Evolutionary conservation across 1,284 basidiomycete genomes (phyloP), one percentile per base, ranked within the genome.

Genomic region (Gymnopus androsaceus): DNA sequence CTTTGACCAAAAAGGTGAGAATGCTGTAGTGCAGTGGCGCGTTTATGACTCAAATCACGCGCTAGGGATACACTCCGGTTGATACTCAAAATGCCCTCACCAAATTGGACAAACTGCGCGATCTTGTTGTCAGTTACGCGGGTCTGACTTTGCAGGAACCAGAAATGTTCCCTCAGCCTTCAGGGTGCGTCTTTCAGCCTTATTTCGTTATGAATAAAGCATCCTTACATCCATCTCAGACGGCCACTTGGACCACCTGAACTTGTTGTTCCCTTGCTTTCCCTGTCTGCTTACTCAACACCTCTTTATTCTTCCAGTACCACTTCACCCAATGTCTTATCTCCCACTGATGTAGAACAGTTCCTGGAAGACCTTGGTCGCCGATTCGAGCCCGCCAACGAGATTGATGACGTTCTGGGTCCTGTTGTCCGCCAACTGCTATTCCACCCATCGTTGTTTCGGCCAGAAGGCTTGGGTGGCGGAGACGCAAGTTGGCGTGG

Each of bases 91-190:
- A 75, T 60, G 92, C 91, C 36, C 72, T 83, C 5, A 71, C 69
- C 27, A 72, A 84, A 2, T 77, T 94, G 9, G 88, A 93, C 44
- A 91, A 88, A 65, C 70, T 92, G 27, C 86, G 88, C 38, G 82
- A 88, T 51, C 78, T 98, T 15, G 72, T 99, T 54, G 84, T 98
- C 59, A 94, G 92, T 52, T 99, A 99, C 71, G 83, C 88, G 12
- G 95, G 95, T 7, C 80, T 98, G 56, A 90, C 86, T 14, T 75
- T 99, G 8, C 93, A 96, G 71, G 94, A 95, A 59, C 92, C 95
- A 0, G 86, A 85, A 42, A 95, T 98, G 90, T 98, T 99, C 63
- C 91, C 94, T 46, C 92, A 95, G 66, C 93, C 95, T 0, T 62
- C 72, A 57, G 82, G 82, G 85, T 91, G 71, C 30, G 86, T 79